Percentiles rank a stretch among this genome's conserved stretches.
Conservation (phyloP, 495 filamentous ascomycete genomes). For the Neurospora sp. region DNA sequence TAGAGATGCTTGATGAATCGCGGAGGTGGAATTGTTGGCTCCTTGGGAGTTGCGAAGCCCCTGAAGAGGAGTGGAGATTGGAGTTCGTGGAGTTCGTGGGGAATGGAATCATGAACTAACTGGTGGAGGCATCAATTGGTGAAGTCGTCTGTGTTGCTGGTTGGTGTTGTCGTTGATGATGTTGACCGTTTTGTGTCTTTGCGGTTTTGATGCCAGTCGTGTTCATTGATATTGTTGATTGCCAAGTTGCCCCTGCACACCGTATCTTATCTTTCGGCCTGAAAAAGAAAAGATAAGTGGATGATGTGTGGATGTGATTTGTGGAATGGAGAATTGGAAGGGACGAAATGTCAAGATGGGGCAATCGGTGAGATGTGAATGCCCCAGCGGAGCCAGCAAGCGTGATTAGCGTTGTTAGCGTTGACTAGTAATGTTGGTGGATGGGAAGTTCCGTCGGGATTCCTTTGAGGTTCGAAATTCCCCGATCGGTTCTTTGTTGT, state of each 20-base stretch:
- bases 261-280: not conserved
- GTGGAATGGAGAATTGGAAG: not conserved
- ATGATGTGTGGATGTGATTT: not conserved
- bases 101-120: too few species aligned
- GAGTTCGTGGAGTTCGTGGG: not conserved
- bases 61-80: not conserved
- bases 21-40: not conserved
- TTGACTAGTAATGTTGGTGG: not conserved
- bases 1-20: too few species aligned
- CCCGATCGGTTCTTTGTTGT: too few species aligned
- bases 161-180: not conserved
- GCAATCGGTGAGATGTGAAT: not conserved
- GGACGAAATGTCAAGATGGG: not conserved
- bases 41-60: not conserved
- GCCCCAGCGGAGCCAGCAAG: not conserved
- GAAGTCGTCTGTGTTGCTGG: not conserved
- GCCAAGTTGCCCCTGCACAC: too few species aligned
- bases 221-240: not conserved
- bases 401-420: not conserved
- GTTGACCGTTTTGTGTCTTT: not conserved
- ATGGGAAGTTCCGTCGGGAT: not conserved
- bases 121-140: too few species aligned
- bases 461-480: too few species aligned
- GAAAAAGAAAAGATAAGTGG: too few species aligned
- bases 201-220: not conserved